Base-by-base conservation (phyloP, 495 filamentous ascomycete genomes). In the Bryoglossum gracile region DNA sequence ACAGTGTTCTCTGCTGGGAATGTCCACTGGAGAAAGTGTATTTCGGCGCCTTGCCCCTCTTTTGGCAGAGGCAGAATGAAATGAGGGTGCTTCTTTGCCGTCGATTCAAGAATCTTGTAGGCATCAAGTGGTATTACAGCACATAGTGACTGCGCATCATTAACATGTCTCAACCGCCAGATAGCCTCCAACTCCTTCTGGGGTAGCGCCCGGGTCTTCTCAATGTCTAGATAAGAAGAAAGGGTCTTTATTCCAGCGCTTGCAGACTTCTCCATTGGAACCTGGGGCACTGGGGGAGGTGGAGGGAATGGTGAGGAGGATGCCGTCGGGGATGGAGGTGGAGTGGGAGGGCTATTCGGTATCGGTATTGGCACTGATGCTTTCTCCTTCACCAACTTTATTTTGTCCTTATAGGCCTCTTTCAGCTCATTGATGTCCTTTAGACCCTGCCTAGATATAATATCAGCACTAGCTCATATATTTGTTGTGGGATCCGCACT, bases 1-100 rank as follows among this genome's bases (percentile, higher is more conserved):
- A 81, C 77, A 2, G 83, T 85, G 24, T 78, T 69, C 4, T 73
- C 73, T 10, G 80, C 78, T 11, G 63, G 65, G 59, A 83, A 87
- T 0, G 82, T 82, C 83, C 77, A 89, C 65, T 85, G 89, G 61
- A 81, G 72, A 64, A 80, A 94, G 67, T 81, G 92, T 60, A 88
- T 89, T 72, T 89, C 92, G 56, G 73, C 80, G 58, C 86, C 89
- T 65, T 72, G 66, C 30, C 61, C 67, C 55, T 67, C 71, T 46
- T 86, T 86, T 2, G 90, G 92, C 3, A 96, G 76, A 0, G 92
- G 92, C 0, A 97, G 78, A 48, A 97, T 81, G 71, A 97, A 98
- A 54, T 87, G 82, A 8, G 94, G 92, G 68, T 87, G 77, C 21
- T 71, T 66, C 43, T 78, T 77, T 10, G 88, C 92, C 2, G 80